Evolutionary conservation across 2,329 filamentous ascomycete genomes (phyloP), one percentile per base, ranked within the genome.

Genomic region (Cercospora canescens): DNA sequence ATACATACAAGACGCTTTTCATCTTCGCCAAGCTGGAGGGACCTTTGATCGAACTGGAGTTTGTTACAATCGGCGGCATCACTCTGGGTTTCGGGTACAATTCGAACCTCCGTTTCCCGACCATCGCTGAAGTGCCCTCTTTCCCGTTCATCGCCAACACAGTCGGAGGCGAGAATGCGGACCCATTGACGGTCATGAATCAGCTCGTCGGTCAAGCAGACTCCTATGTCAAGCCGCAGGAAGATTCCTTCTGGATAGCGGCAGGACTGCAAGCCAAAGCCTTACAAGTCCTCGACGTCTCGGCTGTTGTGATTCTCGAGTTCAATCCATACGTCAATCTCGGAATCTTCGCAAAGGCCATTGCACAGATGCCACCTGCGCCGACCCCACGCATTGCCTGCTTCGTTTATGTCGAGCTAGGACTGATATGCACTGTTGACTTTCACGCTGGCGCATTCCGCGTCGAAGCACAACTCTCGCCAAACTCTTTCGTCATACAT

Each of bases 21-120:
- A 54, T 67, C 6, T 67, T 62, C 48, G 62, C 54, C 11, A 67
- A 67, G 41, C 41, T 67, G 3, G 48, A 67, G 16, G 65, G 65
- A 24, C 65, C 65, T 16, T 39, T 67, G 26, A 62, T 67, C 11
- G 63, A 65, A 18, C 34, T 67, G 37, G 65, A 62, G 21, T 67
- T 67, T 14, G 62, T 50, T 18, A 62, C 48, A 2, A 62, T 67
- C 16, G 37, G 41, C 32, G 65, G 65, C 21, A 63, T 67, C 21
- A 55, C 52, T 1, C 6, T 58, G n/a, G 65, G 65, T 4, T 67
- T 67, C n/a, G 65, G 65, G 4, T 67, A 67, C 58, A 67, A 67
- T 21, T 50, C 24, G 8, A 54, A 62, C 39, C 5, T 65, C 35
- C 55, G 54, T 12, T 60, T 60, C n/a, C 57, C 63, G 1, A 56